Evolutionary conservation across 345 rosid species (phyloP), one percentile per base, ranked within the genome.

Genomic region (Aethionema arabicum): DNA sequence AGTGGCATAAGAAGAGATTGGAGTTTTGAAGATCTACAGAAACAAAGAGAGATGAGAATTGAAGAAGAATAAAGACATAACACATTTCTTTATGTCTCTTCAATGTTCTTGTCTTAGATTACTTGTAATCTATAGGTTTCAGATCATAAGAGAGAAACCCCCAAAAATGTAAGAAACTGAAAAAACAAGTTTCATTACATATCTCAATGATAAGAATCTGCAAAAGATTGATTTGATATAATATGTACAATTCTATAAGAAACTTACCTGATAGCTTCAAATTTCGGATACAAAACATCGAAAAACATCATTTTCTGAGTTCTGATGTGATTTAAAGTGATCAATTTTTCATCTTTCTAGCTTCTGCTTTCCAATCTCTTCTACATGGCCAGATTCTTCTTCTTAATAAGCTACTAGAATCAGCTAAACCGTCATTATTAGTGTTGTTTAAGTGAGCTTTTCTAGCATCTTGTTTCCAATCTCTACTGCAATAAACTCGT

Each of bases 1-100:
- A 67, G 80, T 56, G 98, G 96, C 36, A 78, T 88, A 71, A 83
- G 96, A 75, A 85, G 98, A 65, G 92, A 92, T 68, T 92, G 96
- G 98, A 92, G 96, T 78, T 89, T 92, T 58, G 93, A 92, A 76
- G 83, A 89, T 75, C 76, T 88, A 71, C 58, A 72, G 56, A 72
- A 72, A 58, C 70, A 65, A 37, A 65, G 66, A 65, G 70, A 65
- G 43, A 47, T 44, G 8, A 65, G 37, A 45, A 45, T 65, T 59
- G 66, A n/a, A 59, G 70, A 65, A 16, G 70, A 71, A 65, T 71
- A 52, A 52, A 71, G 55, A 14, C 32, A 51, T 0, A 50, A 9
- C 45, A 37, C 7, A 37, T 3, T 56, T 57, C 36, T 15, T n/a
- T 50, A 57, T 35, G 69, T 57, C 64, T 51, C 47, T 29, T 57